A percentile compares a stretch with the other conserved stretches of the same genome.
Evolutionary conservation across 305 asterid species (phyloP).

Genomic region (Withania somnifera): DNA sequence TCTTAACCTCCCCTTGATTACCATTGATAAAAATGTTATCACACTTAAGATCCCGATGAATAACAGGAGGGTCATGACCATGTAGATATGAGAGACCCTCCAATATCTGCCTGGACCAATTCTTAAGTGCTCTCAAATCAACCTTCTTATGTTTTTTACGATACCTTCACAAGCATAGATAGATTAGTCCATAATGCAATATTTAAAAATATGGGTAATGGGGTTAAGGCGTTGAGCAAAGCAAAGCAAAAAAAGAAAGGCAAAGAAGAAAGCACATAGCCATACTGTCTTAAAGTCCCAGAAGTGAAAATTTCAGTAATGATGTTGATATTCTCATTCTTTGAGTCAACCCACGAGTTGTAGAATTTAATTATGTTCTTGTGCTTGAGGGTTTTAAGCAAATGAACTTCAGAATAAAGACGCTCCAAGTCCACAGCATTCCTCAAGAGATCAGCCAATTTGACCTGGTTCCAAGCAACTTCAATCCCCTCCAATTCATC

Average conservation of each 20-base stretch:
- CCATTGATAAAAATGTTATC: slow-evolving; percentile 95
- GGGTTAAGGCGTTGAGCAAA: not conserved
- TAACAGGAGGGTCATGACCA: slow-evolving; percentile 92
- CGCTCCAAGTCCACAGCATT: slow-evolving; percentile 80
- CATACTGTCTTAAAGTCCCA: slow-evolving; percentile 90
- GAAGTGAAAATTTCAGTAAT: slow-evolving; percentile 95
- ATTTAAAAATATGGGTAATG: not conserved
- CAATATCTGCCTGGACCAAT: slow-evolving; percentile 96
- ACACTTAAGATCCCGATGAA: slow-evolving; percentile 94
- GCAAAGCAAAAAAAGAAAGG: not conserved
- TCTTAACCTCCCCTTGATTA: slow-evolving; percentile 63
- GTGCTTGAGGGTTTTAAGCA: slow-evolving; percentile 94
- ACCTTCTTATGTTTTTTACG: slow-evolving; percentile 93
- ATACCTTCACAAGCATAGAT: slow-evolving; percentile 42
- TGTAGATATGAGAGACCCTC: slow-evolving; percentile 97
- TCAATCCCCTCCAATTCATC: slow-evolving; percentile 95
- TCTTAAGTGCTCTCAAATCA: slow-evolving; percentile 90
- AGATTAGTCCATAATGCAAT: slow-evolving; percentile 1
- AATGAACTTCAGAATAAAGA: slow-evolving; percentile 86
- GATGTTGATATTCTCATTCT: slow-evolving; percentile 82
- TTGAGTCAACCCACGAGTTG: slow-evolving; percentile 83
- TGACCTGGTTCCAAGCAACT: slow-evolving; percentile 98
- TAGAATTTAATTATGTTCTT: slow-evolving; percentile 87
- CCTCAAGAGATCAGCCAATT: slow-evolving; percentile 67
- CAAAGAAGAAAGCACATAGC: not conserved